Base-by-base conservation (phyloP, 441 rosid species). In the Hura crepitans region DNA sequence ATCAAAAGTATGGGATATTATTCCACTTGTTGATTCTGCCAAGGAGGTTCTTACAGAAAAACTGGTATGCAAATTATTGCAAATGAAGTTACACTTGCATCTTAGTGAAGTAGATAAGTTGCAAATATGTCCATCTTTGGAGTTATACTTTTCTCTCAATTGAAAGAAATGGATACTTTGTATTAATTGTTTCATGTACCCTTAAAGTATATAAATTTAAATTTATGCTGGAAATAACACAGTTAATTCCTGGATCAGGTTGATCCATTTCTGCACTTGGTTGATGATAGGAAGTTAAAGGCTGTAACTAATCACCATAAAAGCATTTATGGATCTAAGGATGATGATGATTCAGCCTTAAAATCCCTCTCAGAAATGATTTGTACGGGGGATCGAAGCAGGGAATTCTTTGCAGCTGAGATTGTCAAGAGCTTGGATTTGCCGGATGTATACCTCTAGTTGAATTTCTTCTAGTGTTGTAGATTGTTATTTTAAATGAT, bases 201-300 rank as follows among this genome's bases (percentile, higher is more conserved):
- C 14, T 31, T 65, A 25, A 10, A 46, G 30, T 57, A 46, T 25
- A 62, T 58, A 61, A 30, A 56, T 22, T 25, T 49, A 69, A 51
- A 56, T 53, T 27, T 62, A 50, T 70, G n/a, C n/a, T n/a, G n/a
- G n/a, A n/a, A n/a, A 60, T 60, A 59, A 76, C 60, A 39, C 46
- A 55, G 74, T 70, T 65, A 75, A n/a, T 76, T 57, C 65, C 65
- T 81, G 76, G 71, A 77, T 77, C 82, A 95, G 99, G 85, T 85
- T 53, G 98, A 95, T 74, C 97, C 99, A n/a, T 95, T 84, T 82
- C 78, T 95, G 77, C 80, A 51, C 67, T 77, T 95, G 82, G 88
- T 92, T 75, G 95, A 83, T 73, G 94, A 89, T 56, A 80, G 82
- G 77, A 95, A 95, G 86, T 77, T 95, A 63, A 80, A 77, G 69